phyloP scores from a whole-genome alignment of 495 filamentous ascomycete genomes.

The Aspergillus baeticus region DNA sequence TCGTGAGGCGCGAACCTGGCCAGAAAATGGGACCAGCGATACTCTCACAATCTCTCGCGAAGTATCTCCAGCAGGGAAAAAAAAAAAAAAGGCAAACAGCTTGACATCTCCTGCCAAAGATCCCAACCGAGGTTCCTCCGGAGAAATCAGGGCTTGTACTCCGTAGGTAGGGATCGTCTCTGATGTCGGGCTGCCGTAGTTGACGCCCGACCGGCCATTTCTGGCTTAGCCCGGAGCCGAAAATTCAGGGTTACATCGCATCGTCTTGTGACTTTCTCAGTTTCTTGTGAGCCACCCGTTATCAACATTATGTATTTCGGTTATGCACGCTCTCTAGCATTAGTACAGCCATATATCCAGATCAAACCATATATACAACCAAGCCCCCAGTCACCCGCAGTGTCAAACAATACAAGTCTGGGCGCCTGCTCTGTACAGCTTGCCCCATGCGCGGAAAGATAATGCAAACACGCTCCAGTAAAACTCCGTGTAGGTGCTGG shows the following conservation, averaged over 20 bases:
- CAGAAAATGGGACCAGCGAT: no score
- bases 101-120: no score
- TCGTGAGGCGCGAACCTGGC: no score
- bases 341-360: slow-evolving; percentile 21
- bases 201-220: neutral
- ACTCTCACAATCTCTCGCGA: no score
- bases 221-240: neutral
- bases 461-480: slow-evolving; percentile 14
- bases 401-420: slow-evolving; percentile 2
- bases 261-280: neutral
- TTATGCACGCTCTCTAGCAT: slow-evolving; percentile 17
- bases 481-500: slow-evolving; percentile 21
- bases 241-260: neutral
- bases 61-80: no score
- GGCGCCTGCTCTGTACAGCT: slow-evolving; percentile 1
- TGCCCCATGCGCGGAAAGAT: slow-evolving; percentile 3
- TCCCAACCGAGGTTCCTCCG: no score
- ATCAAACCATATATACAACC: slow-evolving; percentile 26
- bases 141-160: no score
- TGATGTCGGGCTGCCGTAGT: neutral
- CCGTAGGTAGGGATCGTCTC: no score
- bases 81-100: no score
- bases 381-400: neutral
- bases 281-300: neutral
- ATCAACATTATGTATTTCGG: slow-evolving; percentile 7